Base-by-base conservation (phyloP, 371 early-diverging fungal species). In the Mucor circinelloides region DNA sequence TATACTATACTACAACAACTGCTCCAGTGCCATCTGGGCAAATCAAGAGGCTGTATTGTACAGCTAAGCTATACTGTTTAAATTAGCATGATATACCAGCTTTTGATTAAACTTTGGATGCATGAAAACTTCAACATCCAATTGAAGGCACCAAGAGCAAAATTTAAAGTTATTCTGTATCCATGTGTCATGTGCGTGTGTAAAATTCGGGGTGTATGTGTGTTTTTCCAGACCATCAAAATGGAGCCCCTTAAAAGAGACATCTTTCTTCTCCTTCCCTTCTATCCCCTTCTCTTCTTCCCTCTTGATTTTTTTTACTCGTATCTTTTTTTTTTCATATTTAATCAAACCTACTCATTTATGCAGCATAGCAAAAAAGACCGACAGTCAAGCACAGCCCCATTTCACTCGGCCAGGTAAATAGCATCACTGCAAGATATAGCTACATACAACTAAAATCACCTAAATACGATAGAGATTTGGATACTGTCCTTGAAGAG, bases 401-500 rank as follows among this genome's bases (percentile, higher is more conserved):
- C 54, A 27, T 52, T 52, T 54, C 38, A 52, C 38, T 54, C 63
- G 21, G 2, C 63, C 23, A 63, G 63, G 63, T 54, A 63, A 32
- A 0, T 6, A 8, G 9, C 2, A 32, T 13, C 27, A 23, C 23
- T 19, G 4, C 6, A 1, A 21, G 1, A 13, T 30, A 6, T 21
- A 10, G 19, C 2, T 21, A 23, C 23, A 32, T 6, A 21, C 6
- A 23, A 12, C 15, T 38, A 58, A 23, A 21, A 9, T n/a, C 17
- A 23, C 12, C 2, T 58, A 19, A 48, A 48, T 21, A 48, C 12
- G 12, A 32, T 58, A 79, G 79, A 67, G 79, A 79, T 60, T 60
- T 79, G 57, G 76, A 68, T 61, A 71, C 74, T 10, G 76, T 79
- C 13, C 44, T 79, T 32, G 79, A 79, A 63, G 79, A 79, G 64